Base-by-base conservation (phyloP, 345 rosid species). In the Salix caprea region DNA sequence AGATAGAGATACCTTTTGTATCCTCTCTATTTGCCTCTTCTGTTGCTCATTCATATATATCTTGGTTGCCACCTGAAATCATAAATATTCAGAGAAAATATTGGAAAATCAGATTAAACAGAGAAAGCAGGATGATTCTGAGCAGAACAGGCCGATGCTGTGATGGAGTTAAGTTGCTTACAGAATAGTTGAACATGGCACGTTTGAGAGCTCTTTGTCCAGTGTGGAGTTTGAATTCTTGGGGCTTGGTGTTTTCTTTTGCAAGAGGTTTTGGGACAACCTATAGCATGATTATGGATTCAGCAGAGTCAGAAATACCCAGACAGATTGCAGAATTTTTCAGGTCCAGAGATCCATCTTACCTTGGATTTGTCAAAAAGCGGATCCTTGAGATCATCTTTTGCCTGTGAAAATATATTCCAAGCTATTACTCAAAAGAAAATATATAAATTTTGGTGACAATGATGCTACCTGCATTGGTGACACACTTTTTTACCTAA, bases 161-260 rank as follows among this genome's bases (percentile, higher is more conserved):
- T 26, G 42, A 32, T 13, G 9, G n/a, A 0, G 8, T 16, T 5
- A 7, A 66, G 19, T 4, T 26, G 50, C 87, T 77, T 42, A 88
- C 98, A 71, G 90, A 89, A 74, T 91, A 90, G 80, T 93, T 93
- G 92, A 91, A 91, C 85, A 90, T 87, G 50, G 97, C 97, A 21
- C 97, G 94, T 82, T 88, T 89, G 18, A 73, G 78, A 15, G 98
- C 98, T 86, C 98, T 89, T 76, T 93, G 90, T 39, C 88, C 88
- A 4, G 97, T 90, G 76, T 84, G 98, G 81, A 91, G 94, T 76
- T 82, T 91, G 85, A 93, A 86, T 58, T 89, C 95, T 34, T 79
- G 79, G 9, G 89, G 90, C 80, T 87, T 90, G 14, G 89, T 89
- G 71, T 91, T 90, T 77, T 93, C 98, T 76, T 90, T 93, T 6